Evolutionary conservation across 2,329 filamentous ascomycete species (phyloP).

Genomic region (Scedosporium apiospermum): DNA sequence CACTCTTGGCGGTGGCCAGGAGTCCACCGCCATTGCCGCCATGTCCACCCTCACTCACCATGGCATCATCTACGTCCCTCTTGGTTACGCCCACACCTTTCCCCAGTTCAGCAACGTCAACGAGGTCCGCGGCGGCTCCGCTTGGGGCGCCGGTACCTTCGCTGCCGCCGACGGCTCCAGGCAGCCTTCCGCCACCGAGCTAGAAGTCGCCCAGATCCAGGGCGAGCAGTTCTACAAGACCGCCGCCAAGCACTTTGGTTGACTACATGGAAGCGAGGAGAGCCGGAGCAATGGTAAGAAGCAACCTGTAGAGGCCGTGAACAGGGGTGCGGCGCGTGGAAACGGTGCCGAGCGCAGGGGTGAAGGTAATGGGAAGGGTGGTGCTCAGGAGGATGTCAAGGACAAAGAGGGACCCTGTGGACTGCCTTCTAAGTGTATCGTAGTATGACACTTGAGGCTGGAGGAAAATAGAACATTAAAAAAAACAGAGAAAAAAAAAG

Average conservation of each 20-base stretch:
- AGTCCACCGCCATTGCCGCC: conserved; percentile 70
- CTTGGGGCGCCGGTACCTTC: conserved; percentile 95
- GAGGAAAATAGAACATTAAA: background rate
- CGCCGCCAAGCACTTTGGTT: conserved; percentile 62
- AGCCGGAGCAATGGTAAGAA: conserved; percentile 12
- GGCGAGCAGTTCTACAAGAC: conserved; percentile 76
- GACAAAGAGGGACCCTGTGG: conserved; percentile 65
- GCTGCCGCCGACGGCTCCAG: conserved; percentile 70
- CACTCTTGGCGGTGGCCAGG: conserved; percentile 80
- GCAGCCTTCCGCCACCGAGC: conserved; percentile 65
- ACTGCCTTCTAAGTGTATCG: conserved; percentile 62
- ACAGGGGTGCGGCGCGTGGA: conserved; percentile 13
- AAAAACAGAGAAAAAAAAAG: background rate
- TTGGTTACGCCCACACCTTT: conserved; percentile 83
- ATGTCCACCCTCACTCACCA: conserved; percentile 88
- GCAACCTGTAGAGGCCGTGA: conserved; percentile 10
- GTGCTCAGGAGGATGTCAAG: conserved; percentile 30
- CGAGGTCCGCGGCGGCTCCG: conserved; percentile 76
- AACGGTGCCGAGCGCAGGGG: conserved; percentile 10
- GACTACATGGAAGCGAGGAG: conserved; percentile 60
- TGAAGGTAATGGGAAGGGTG: conserved; percentile 12
- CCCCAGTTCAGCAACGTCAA: conserved; percentile 55
- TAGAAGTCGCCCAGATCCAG: conserved; percentile 71
- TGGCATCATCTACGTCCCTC: conserved; percentile 91
- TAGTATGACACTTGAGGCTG: conserved; percentile 39